Percentiles rank a stretch among this genome's conserved stretches.
phyloP scores from a whole-genome alignment of 306 rosid species.

The Cicer bijugum region DNA sequence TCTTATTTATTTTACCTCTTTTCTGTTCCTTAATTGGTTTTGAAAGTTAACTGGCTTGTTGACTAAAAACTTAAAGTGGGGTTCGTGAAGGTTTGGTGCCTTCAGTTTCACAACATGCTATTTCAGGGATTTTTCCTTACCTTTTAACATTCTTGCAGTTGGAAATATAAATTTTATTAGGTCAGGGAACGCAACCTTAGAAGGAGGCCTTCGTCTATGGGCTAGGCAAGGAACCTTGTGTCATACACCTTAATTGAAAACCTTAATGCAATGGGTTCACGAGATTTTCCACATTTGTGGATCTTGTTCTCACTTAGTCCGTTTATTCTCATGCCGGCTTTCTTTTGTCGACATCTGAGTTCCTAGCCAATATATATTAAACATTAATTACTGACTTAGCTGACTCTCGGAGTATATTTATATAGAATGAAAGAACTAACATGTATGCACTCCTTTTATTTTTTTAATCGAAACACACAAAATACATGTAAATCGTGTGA shows the following conservation, averaged over 20 bases:
- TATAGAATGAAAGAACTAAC: conserved; percentile 4
- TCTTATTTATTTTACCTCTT: conserved; percentile 13
- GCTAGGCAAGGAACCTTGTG: conserved; percentile 7
- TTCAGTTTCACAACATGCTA: conserved; percentile 35
- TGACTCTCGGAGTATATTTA: neutral
- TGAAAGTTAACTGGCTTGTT: neutral
- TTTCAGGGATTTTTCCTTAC: conserved; percentile 29
- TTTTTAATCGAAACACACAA: neutral
- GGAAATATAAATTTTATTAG: neutral
- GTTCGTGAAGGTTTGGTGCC: conserved; percentile 32
- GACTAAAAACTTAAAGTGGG: conserved; percentile 20
- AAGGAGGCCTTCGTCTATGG: conserved; percentile 3
- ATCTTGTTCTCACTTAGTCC: conserved; percentile 16
- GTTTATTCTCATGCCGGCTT: neutral
- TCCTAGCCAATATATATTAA: neutral
- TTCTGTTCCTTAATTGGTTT: conserved; percentile 4
- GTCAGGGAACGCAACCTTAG: neutral
- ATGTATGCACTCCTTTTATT: neutral
- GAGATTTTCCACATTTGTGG: conserved; percentile 9
- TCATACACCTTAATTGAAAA: conserved; percentile 7
- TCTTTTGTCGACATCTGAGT: neutral
- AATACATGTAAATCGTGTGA: neutral
- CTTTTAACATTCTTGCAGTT: neutral
- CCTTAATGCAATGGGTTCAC: neutral
- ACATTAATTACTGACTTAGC: conserved; percentile 19